A percentile compares a stretch with the other conserved stretches of the same genome.
These are phyloP conservation scores for Lentinula boryana DNA, from an alignment of 768 basidiomycete genomes.

Conservation along the genomic window DNA sequence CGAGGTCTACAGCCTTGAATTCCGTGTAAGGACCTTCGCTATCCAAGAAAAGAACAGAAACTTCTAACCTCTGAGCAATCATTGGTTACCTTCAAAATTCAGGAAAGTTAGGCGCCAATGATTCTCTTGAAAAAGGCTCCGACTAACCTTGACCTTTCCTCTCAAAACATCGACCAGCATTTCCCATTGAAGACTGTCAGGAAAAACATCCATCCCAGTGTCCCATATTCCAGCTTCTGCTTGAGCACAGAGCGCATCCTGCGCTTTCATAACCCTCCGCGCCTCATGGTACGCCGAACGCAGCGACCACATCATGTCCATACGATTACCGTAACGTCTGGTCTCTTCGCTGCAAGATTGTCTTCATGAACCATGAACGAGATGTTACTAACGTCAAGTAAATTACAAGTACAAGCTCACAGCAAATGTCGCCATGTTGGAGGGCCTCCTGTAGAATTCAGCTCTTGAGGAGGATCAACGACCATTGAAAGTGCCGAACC, in stretches of 20 bases:
- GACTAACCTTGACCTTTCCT: slow-evolving; percentile 72
- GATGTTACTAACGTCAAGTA: no score
- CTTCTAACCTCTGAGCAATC: slow-evolving; percentile 59
- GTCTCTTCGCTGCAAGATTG: slow-evolving; percentile 58
- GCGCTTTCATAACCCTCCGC: slow-evolving; percentile 55
- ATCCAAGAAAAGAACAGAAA: background rate
- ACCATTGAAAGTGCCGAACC: slow-evolving; percentile 77
- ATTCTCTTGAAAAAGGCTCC: background rate
- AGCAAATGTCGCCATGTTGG: slow-evolving; percentile 80
- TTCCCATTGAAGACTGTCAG: slow-evolving; percentile 70
- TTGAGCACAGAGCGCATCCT: slow-evolving; percentile 66
- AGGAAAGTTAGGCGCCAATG: background rate
- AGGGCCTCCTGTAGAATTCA: slow-evolving; percentile 36
- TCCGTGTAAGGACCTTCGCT: background rate
- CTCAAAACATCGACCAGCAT: slow-evolving; percentile 77
- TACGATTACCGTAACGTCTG: slow-evolving; percentile 47
- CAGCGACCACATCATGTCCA: slow-evolving; percentile 77
- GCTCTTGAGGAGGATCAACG: slow-evolving; percentile 71
- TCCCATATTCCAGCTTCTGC: slow-evolving; percentile 47
- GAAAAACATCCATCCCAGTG: slow-evolving; percentile 32
- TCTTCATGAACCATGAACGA: slow-evolving; percentile 20
- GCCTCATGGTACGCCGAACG: slow-evolving; percentile 79
- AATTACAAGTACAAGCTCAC: slow-evolving; percentile 26
- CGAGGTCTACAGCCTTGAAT: slow-evolving; percentile 47
- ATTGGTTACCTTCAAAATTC: slow-evolving; percentile 39